Base-by-base conservation (phyloP, 2,329 filamentous ascomycete genomes). In the Lachnellula subtilissima region DNA sequence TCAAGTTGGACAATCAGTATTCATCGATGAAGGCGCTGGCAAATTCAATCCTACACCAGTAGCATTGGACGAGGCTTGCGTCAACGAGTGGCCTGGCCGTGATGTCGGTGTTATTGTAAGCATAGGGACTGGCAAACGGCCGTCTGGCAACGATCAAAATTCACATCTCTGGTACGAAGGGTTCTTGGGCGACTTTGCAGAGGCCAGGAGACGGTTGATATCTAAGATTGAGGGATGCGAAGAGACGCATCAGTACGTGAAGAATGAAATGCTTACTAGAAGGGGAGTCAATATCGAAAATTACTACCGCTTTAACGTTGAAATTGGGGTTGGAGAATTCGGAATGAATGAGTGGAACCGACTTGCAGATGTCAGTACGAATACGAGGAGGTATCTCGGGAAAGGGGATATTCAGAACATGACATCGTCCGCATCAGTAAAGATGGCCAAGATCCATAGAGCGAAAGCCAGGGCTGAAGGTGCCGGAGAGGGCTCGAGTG, bases 341-440 rank as follows among this genome's bases (percentile, higher is more conserved):
- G 93, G 89, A 51, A 97, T 99, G 91, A 99, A 97, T 69, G 94
- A 97, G 71, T 99, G 94, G 94, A 84, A 90, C 66, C 84, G 92
- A 3, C 76, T 97, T n/a, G 87, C 89, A 25, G 93, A 97, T 52
- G 97, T 99, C 74, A 96, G 90, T 75, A 97, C 91, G 14, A 87
- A 87, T 69, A 99, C 94, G 0, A 83, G 89, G 63, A 84, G 87
- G 61, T 99, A 97, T 69, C 81, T 99, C 52, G 76, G 79, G 7
- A 86, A 86, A 59, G 78, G 81, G 11, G 84, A 85, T 0, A 87
- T 95, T 56, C 89, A 96, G 70, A 80, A 76, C 64, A 89, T 91
- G 80, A 89, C 90, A 6, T 78, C 88, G 52, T 83, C 87, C 54
- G 85, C 91, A 0, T 86, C 93, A 0, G 80, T 83, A 8, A 95